These are phyloP conservation scores for Populus deltoides DNA, from an alignment of 345 rosid species.

Conservation along the genomic window DNA sequence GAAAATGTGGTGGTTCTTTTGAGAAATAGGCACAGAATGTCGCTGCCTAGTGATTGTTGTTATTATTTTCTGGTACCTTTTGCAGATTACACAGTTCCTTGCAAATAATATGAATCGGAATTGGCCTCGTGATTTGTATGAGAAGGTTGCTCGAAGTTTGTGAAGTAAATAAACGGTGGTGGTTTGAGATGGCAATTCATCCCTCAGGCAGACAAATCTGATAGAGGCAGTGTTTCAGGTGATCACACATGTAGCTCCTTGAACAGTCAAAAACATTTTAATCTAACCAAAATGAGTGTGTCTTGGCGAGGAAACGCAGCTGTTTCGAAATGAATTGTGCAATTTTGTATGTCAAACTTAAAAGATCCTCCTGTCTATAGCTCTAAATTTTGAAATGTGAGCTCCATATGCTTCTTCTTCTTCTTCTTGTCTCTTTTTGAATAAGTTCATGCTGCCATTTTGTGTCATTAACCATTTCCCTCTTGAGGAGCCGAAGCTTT, in stretches of 20 bases:
- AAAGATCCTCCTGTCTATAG: neutral
- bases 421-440: neutral
- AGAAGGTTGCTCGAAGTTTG: conserved; percentile 74
- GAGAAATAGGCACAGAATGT: neutral
- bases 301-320: neutral
- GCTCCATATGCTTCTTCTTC: neutral
- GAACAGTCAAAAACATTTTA: neutral
- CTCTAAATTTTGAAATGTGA: neutral
- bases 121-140: conserved; percentile 89
- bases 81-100: conserved; percentile 83
- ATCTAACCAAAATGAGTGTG: neutral
- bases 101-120: conserved; percentile 77
- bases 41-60: neutral
- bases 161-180: conserved; percentile 32
- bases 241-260: neutral
- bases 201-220: neutral
- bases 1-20: neutral
- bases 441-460: neutral
- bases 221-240: neutral
- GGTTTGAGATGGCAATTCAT: neutral
- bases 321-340: neutral
- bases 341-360: neutral
- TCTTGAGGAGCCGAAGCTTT: too few species aligned
- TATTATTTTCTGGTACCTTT: neutral
- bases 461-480: neutral